Evolutionary conservation across 2,329 filamentous ascomycete genomes (phyloP), one percentile per base, ranked within the genome.

Genomic region (Penicillium sp.): DNA sequence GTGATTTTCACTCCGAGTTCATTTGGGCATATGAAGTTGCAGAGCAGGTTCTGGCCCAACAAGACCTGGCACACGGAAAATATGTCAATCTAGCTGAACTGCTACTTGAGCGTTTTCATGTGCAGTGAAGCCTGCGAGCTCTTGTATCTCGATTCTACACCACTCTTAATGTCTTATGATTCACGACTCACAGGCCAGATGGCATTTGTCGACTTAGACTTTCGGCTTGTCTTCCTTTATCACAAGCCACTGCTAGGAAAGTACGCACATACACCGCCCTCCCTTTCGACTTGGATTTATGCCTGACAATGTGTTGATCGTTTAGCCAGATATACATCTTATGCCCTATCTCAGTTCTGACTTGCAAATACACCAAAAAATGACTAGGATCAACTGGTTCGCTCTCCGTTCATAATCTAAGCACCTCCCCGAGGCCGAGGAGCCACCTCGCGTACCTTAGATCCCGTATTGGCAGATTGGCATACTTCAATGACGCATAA

Each of bases 1-100:
- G 64, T 7, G 52, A 61, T 10, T 63, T 61, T 16, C 65, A 72
- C 43, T 68, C 67, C 4, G 69, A 70, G 45, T 68, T 65, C 41
- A 39, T 48, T 1, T 71, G 68, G 68, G 67, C 63, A 2, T 65
- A 66, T 19, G 64, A 68, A 6, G 41, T 70, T 2, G 66, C 65
- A 16, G 66, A 70, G 36, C 60, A 69, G 19, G 53, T 69, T 4
- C 49, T 71, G 14, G 61, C 61, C 19, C 62, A 54, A 41, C 67
- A 71, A 51, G 63, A 67, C n/a, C 36, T 57, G 27, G 63, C 53
- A 46, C 57, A 57, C 26, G 64, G 63, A 14, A 49, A 52, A 40
- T 63, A 64, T 36, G 64, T 61, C 2, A 64, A 70, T 51, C 29
- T 71, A 27, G 67, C 62, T 4, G 64, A 67, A 26, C 43, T 70